Conservation (phyloP, 805 yeast species). For the Candida suzukii region DNA sequence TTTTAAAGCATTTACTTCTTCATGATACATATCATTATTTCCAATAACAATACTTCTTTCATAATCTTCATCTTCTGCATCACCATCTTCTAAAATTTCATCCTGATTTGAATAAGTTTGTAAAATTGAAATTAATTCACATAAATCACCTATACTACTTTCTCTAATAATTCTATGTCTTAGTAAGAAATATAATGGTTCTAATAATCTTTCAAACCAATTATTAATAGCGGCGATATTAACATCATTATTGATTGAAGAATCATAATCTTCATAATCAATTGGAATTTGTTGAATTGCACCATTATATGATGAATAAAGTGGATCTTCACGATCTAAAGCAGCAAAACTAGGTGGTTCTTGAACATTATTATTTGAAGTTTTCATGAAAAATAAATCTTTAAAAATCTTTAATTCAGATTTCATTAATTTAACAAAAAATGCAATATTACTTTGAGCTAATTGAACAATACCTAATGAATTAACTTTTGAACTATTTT, state of each 20-base stretch:
- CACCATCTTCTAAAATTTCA: conserved; percentile 39
- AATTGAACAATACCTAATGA: conserved; percentile 42
- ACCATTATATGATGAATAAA: background rate
- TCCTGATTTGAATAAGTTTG: conserved; percentile 64
- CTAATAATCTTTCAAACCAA: conserved; percentile 62
- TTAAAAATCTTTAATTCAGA: conserved; percentile 57
- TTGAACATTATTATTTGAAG: no score
- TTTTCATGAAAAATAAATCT: conserved; percentile 37
- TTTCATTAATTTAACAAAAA: conserved; percentile 49
- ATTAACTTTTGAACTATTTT: conserved; percentile 13
- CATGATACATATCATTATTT: background rate
- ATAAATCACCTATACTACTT: conserved; percentile 54
- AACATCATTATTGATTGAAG: conserved; percentile 14
- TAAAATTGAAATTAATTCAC: conserved; percentile 68
- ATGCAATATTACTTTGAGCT: conserved; percentile 56
- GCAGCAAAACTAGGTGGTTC: no score
- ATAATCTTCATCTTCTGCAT: conserved; percentile 2
- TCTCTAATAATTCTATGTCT: conserved; percentile 68
- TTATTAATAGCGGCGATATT: conserved; percentile 34
- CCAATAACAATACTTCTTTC: background rate
- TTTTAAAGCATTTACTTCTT: conserved; percentile 7
- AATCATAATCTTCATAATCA: conserved; percentile 1
- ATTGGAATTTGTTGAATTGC: no score
- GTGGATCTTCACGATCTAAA: background rate
- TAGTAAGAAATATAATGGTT: conserved; percentile 68